Percentiles rank a stretch among this genome's conserved stretches.
phyloP scores from a whole-genome alignment of 306 rosid genomes.

The Quercus ilex region DNA sequence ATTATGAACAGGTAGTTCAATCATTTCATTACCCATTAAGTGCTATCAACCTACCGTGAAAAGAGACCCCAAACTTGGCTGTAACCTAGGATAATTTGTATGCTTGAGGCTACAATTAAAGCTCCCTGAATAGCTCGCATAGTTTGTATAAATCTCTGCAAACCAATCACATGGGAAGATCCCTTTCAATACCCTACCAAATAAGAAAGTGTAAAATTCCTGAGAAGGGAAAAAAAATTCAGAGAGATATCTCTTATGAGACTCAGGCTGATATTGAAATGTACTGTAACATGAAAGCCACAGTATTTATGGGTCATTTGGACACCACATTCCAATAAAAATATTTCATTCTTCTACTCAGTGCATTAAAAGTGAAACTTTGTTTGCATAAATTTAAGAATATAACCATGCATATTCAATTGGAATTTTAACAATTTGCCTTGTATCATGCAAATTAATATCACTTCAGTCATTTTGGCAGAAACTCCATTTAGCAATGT shows the following conservation, averaged over 20 bases:
- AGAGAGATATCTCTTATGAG: constrained; percentile 24
- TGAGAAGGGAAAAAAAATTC: constrained; percentile 21
- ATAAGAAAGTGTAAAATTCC: constrained; percentile 45
- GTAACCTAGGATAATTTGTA: constrained; percentile 92
- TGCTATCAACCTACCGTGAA: constrained; percentile 53
- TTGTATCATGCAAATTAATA: not conserved
- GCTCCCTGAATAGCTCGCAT: constrained; percentile 99
- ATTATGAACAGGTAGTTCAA: not conserved
- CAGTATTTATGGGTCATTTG: not conserved
- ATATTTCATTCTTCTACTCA: not conserved
- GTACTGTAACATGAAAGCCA: constrained; percentile 8
- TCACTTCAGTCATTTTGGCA: not conserved
- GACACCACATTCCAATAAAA: not conserved
- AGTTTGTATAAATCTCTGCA: constrained; percentile 96
- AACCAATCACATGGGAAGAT: constrained; percentile 80
- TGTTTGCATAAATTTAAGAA: not conserved
- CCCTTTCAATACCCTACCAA: constrained; percentile 87
- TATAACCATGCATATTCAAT: constrained; percentile 4
- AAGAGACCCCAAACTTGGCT: constrained; percentile 98
- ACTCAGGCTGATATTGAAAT: constrained; percentile 16
- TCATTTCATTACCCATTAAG: constrained; percentile 3
- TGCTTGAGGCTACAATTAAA: constrained; percentile 84
- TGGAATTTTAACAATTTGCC: constrained; percentile 1
- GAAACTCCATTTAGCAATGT: not conserved
- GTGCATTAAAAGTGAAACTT: not conserved